Evolutionary conservation across 306 rosid genomes (phyloP), one percentile per base, ranked within the genome.

Genomic region (Delonix regia): DNA sequence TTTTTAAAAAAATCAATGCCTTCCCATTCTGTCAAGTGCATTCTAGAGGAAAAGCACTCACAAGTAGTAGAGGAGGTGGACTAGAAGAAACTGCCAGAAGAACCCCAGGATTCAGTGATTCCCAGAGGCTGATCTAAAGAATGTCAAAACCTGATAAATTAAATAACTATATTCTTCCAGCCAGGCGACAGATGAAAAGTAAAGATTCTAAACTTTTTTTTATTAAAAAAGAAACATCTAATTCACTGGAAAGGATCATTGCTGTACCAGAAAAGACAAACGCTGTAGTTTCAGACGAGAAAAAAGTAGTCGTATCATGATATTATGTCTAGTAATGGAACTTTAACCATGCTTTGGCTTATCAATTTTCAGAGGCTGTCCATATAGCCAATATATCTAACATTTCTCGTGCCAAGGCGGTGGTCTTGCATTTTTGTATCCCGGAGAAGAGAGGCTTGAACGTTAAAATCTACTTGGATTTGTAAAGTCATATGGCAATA

Each of bases 11-110:
- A 88, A 90, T 73, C 92, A 92, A 33, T 89, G 83, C 28, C 86
- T 88, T 77, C 88, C 1, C 27, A 18, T 52, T 3, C 9, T 77
- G 56, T 38, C 83, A 89, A 94, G 98, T 94, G 78, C 96, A 94
- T 77, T 94, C 97, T 4, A 85, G 97, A 84, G 96, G 97, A 53
- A 90, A 94, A 71, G 94, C 97, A 2, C 89, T 90, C 63, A 86
- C 85, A 24, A 85, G 34, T 12, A 3, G 64, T 24, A 90, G 81
- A 90, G 86, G 49, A n/a, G n/a, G n/a, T n/a, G n/a, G n/a, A n/a
- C n/a, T n/a, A n/a, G n/a, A n/a, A n/a, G n/a, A n/a, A n/a, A n/a
- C n/a, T n/a, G n/a, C n/a, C n/a, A n/a, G n/a, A 89, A 86, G 69
- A 88, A 88, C 80, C 83, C 85, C 28, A 90, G 86, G 24, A 57